phyloP scores from a whole-genome alignment of 352 stramenopile species.

The Globisporangium megalacanthum region DNA sequence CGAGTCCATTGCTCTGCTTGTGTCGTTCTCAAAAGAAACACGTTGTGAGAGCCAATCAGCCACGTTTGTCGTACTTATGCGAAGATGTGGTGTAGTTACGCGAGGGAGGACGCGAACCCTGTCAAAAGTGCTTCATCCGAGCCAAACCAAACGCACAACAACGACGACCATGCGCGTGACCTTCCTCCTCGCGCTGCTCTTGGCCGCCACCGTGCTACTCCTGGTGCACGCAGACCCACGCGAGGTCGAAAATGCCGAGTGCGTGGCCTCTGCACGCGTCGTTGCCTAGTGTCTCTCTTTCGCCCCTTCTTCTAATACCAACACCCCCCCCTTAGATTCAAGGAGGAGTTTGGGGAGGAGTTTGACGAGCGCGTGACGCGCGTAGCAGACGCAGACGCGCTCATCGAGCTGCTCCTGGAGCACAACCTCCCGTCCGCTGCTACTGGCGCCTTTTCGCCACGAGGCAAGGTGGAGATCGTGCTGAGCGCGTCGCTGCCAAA shows the following conservation, averaged over 20 bases:
- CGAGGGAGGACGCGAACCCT: neutral
- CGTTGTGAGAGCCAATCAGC: neutral
- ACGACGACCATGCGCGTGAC: constrained; percentile 19
- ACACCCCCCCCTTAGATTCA: constrained; percentile 32
- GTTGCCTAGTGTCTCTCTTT: constrained; percentile 1
- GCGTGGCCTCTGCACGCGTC: constrained; percentile 13
- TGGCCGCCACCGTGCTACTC: constrained; percentile 27
- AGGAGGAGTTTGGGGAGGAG: constrained; percentile 63
- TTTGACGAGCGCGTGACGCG: constrained; percentile 40
- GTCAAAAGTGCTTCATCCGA: too few relatives aligned
- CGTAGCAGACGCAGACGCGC: constrained; percentile 32
- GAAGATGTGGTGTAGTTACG: too few relatives aligned
- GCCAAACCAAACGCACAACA: neutral
- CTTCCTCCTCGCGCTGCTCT: constrained; percentile 24
- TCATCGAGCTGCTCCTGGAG: constrained; percentile 58
- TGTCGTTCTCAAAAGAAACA: neutral
- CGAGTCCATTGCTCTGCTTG: constrained; percentile 53
- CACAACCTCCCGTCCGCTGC: constrained; percentile 38
- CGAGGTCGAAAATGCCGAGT: constrained; percentile 62
- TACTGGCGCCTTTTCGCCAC: constrained; percentile 30
- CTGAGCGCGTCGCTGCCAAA: constrained; percentile 41
- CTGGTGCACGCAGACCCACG: constrained; percentile 35
- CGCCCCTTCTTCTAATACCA: neutral
- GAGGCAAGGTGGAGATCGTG: constrained; percentile 60
- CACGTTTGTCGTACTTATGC: neutral